Base-by-base conservation (phyloP, 352 stramenopile species). In the Detonula confervacea region DNA sequence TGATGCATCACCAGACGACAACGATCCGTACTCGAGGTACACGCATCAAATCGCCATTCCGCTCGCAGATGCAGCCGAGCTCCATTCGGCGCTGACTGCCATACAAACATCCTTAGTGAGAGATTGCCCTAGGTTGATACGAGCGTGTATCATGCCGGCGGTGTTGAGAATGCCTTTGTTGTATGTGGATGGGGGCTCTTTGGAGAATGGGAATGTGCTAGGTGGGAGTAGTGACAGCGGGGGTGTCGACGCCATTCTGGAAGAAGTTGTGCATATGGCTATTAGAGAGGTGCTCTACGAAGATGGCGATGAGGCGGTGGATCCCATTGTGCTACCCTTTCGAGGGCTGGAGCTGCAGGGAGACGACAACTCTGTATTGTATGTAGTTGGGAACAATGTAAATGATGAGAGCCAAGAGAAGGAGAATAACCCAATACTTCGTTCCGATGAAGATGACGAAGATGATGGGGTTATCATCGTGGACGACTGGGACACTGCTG, bases 11-110 rank as follows among this genome's bases (percentile, higher is more conserved):
- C 27, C 9, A 3, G 57, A 70, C 42, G 39, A 77, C 49, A 27
- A 49, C 35, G 73, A 81, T 66, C 57, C 55, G 0, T 73, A 67
- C 52, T 73, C 67, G 1, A 49, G 42, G 52, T 86, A 71, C 55
- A 87, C 85, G 20, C 85, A 91, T 69, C 73, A 90, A 69, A 87
- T 93, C 51, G 87, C 80, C 33, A 86, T 93, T 69, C 87, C 87
- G 3, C 75, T 93, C 47, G 79, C 81, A 14, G 29, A 72, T 25
- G 82, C 68, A 35, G 73, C 89, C 52, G 82, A 93, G 60, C 73
- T 93, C 0, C 49, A 84, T 46, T 69, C 90, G 6, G 85, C 90
- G 73, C 60, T 93, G 20, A 82, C 89, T 67, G 78, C 79, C 12
- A 81, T 91, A 25, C 85, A 93, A 80, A 76, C 83, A 25, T 87